These are phyloP conservation scores for Sclerotiophoma versabilis DNA, from an alignment of 2,329 filamentous ascomycete genomes.

Conservation along the genomic window DNA sequence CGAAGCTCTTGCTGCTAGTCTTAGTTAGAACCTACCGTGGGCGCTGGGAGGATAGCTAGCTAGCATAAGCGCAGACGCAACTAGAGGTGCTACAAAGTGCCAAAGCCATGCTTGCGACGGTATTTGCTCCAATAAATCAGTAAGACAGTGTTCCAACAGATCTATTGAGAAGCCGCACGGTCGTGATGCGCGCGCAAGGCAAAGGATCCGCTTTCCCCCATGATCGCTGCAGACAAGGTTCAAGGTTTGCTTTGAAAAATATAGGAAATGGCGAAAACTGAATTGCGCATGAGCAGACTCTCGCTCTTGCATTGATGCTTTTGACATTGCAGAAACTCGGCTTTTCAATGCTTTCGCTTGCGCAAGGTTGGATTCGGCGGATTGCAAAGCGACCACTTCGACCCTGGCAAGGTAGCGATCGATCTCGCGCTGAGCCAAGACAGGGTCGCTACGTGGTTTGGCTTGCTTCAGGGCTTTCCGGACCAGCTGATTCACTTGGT, in stretches of 20 bases:
- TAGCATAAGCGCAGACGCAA: conserved; percentile 34
- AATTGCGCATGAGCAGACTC: conserved; percentile 3
- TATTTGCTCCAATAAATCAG: conserved; percentile 27
- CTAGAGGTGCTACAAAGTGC: conserved; percentile 29
- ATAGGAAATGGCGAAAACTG: conserved; percentile 14
- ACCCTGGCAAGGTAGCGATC: not conserved
- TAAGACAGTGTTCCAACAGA: conserved; percentile 18
- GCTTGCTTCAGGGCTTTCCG: not conserved
- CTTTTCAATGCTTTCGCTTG: not conserved
- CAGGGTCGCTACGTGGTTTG: not conserved
- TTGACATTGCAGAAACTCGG: not conserved
- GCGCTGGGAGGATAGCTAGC: conserved; percentile 31
- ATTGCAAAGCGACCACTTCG: not conserved
- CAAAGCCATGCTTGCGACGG: conserved; percentile 32
- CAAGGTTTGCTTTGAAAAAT: conserved; percentile 17
- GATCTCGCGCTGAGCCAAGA: not conserved
- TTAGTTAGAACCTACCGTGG: conserved; percentile 24
- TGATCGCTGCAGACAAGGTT: not conserved
- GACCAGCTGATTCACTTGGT: not conserved
- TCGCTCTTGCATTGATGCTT: not conserved
- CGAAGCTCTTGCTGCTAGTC: conserved; percentile 3
- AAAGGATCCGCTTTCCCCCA: conserved; percentile 3
- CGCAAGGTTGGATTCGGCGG: not conserved
- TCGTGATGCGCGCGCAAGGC: conserved; percentile 25
- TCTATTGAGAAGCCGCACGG: conserved; percentile 21